Percentiles rank a stretch among this genome's conserved stretches.
Evolutionary conservation across 306 rosid genomes (phyloP).

Genomic region (Trifolium subterraneum): DNA sequence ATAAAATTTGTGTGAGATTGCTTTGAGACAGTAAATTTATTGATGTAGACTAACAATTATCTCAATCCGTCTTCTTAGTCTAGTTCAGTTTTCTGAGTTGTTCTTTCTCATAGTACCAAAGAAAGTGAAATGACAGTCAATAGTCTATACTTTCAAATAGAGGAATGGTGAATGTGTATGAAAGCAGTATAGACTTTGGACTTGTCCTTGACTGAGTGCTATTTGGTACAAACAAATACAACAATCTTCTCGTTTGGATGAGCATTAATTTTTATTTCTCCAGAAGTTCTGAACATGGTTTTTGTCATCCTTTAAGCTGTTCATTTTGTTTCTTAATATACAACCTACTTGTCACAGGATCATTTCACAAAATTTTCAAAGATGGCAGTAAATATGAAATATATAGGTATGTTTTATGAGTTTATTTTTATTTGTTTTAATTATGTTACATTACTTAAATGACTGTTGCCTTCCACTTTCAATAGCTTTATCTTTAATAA

Average conservation of each 20-base stretch:
- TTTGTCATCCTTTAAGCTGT: constrained; percentile 27
- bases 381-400: constrained; percentile 82
- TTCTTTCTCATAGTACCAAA: constrained; percentile 6
- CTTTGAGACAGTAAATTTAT: constrained; percentile 17
- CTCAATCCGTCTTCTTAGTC: constrained; percentile 17
- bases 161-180: constrained; percentile 11
- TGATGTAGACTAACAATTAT: background rate
- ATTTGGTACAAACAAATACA: constrained; percentile 27
- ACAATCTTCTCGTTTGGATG: constrained; percentile 25
- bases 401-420: constrained; percentile 69
- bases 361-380: constrained; percentile 65
- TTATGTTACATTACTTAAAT: background rate
- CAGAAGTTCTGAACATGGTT: constrained; percentile 22
- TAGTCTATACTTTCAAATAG: background rate
- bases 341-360: constrained; percentile 55
- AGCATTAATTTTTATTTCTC: constrained; percentile 39
- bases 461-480: constrained; percentile 2
- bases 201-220: constrained; percentile 12
- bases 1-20: constrained; percentile 28
- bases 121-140: constrained; percentile 1
- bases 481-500: constrained; percentile 14
- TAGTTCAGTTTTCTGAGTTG: constrained; percentile 11
- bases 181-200: constrained; percentile 25
- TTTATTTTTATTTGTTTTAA: constrained; percentile 1
- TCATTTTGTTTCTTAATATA: constrained; percentile 30